Evolutionary conservation across 2,329 filamentous ascomycete genomes (phyloP).

Genomic region (Penicillium nordicum): DNA sequence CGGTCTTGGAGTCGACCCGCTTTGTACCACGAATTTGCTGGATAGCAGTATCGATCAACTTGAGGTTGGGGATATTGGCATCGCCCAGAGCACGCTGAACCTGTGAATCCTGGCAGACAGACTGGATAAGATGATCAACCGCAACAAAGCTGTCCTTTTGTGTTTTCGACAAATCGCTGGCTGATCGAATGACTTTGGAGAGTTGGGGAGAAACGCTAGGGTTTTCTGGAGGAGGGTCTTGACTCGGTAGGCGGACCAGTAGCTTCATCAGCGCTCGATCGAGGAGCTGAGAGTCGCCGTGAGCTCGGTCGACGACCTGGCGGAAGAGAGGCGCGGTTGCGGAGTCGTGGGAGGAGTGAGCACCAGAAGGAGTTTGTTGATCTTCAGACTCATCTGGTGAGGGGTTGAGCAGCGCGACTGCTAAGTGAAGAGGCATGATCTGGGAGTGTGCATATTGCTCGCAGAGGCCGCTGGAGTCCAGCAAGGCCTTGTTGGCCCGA

Average conservation of each 20-base stretch:
- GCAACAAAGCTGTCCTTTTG: slow-evolving; percentile 95
- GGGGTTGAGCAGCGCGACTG: slow-evolving; percentile 54
- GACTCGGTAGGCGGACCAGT: slow-evolving; percentile 84
- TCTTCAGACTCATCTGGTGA: slow-evolving; percentile 64
- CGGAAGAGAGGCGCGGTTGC: slow-evolving; percentile 75
- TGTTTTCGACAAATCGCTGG: slow-evolving; percentile 89
- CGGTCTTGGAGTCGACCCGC: slow-evolving; percentile 92
- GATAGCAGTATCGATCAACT: slow-evolving; percentile 86
- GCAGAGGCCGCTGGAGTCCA: slow-evolving; percentile 82
- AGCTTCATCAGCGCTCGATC: slow-evolving; percentile 88
- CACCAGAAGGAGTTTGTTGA: slow-evolving; percentile 57
- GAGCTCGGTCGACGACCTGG: slow-evolving; percentile 89
- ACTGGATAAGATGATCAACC: slow-evolving; percentile 88
- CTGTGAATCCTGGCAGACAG: slow-evolving; percentile 72
- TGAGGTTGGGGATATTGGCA: slow-evolving; percentile 84
- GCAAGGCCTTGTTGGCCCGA: slow-evolving; percentile 81
- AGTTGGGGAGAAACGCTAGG: slow-evolving; percentile 80
- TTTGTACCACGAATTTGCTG: slow-evolving; percentile 87
- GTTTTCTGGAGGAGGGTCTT: slow-evolving; percentile 89
- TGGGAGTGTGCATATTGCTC: slow-evolving; percentile 90
- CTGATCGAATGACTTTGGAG: slow-evolving; percentile 75
- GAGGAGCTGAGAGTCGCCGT: slow-evolving; percentile 86
- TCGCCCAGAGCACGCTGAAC: slow-evolving; percentile 76
- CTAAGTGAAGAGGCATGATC: slow-evolving; percentile 84
- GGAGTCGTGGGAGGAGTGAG: slow-evolving; percentile 63